phyloP scores from a whole-genome alignment of 2,329 filamentous ascomycete species.

The Apiospora hydei region DNA sequence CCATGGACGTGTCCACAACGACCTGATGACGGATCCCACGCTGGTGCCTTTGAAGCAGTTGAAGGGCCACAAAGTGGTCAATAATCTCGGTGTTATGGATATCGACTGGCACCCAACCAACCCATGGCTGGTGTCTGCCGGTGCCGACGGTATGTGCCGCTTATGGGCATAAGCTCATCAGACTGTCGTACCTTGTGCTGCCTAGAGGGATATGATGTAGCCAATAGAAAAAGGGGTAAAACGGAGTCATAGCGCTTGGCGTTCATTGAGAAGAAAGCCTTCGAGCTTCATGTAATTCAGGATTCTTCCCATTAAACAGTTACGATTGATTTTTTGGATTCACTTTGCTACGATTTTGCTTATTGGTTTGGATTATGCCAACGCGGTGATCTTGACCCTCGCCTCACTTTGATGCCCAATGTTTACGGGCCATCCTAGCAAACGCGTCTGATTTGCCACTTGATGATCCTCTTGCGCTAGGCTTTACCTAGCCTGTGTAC shows the following conservation, averaged over 20 bases:
- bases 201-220: slow-evolving; percentile 16
- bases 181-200: slow-evolving; percentile 13
- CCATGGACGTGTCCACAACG: slow-evolving; percentile 93
- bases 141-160: slow-evolving; percentile 90
- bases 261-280: slow-evolving; percentile 25
- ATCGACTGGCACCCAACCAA: slow-evolving; percentile 95
- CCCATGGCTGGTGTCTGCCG: slow-evolving; percentile 93
- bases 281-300: slow-evolving; percentile 25
- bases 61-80: slow-evolving; percentile 85
- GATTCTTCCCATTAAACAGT: slow-evolving; percentile 18
- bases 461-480: not conserved
- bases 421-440: not conserved
- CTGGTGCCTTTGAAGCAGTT: slow-evolving; percentile 97
- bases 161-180: slow-evolving; percentile 74
- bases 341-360: not conserved
- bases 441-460: not conserved
- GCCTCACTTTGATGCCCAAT: slow-evolving; percentile 8
- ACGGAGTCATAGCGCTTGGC: slow-evolving; percentile 29
- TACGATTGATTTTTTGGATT: slow-evolving; percentile 3
- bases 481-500: slow-evolving; percentile 19
- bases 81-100: slow-evolving; percentile 88
- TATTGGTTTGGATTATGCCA: not conserved
- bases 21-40: slow-evolving; percentile 94
- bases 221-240: slow-evolving; percentile 22
- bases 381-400: not conserved